A percentile compares a stretch with the other conserved stretches of the same genome.
Conservation (phyloP, 2,329 filamentous ascomycete genomes). For the Lasiodiplodia sp. region DNA sequence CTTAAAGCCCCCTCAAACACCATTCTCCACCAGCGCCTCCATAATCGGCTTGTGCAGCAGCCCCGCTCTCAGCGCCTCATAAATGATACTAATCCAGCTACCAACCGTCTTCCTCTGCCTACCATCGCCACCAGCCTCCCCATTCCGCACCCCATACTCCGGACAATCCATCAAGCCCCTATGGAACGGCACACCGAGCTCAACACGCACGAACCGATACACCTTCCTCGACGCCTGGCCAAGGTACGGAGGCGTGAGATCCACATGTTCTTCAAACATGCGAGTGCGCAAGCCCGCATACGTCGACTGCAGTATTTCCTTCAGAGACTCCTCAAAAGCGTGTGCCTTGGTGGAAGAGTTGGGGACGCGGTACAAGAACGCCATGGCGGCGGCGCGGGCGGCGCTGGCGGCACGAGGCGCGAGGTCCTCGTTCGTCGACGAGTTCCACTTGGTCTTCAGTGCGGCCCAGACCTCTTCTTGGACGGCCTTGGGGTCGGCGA, state of each 20-base stretch:
- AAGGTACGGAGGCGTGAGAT: constrained; percentile 36
- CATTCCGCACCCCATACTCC: neutral
- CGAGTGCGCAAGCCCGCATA: constrained; percentile 16
- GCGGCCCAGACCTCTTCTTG: constrained; percentile 6
- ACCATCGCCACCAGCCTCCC: neutral
- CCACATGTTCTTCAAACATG: constrained; percentile 28
- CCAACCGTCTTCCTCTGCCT: constrained; percentile 33
- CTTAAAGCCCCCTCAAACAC: neutral
- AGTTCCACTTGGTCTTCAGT: constrained; percentile 18
- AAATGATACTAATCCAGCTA: constrained; percentile 34
- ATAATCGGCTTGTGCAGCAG: constrained; percentile 28
- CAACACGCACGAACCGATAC: constrained; percentile 47
- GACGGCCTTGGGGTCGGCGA: neutral
- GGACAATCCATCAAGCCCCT: constrained; percentile 36
- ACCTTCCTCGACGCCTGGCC: constrained; percentile 41
- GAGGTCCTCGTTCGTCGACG: constrained; percentile 16
- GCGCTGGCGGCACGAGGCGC: neutral
- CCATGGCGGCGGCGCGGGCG: neutral
- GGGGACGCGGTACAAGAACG: neutral
- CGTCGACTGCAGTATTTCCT: neutral
- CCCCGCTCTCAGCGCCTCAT: constrained; percentile 36
- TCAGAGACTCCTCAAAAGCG: neutral
- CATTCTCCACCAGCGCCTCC: constrained; percentile 25
- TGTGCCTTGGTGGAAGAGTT: neutral
- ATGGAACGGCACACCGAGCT: constrained; percentile 42